Conservation (phyloP, 345 rosid genomes). For the Salix viminalis region DNA sequence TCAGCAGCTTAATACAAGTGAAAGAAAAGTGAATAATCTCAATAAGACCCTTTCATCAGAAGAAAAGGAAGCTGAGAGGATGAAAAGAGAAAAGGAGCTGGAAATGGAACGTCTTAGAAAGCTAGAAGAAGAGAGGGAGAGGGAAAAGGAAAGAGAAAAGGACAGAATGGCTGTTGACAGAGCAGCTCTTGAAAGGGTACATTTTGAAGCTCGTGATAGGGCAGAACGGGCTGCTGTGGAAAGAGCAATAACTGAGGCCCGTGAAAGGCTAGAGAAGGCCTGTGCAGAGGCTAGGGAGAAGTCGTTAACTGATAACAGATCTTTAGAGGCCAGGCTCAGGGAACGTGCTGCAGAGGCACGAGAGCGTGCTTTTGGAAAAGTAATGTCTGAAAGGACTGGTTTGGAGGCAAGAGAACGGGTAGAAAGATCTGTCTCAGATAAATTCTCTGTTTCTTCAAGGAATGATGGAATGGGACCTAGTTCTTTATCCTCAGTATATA, state of each 20-base stretch:
- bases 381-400: conserved; percentile 62
- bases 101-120: conserved; percentile 64
- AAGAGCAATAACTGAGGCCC: conserved; percentile 72
- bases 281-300: conserved; percentile 86
- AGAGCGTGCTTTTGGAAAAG: conserved; percentile 64
- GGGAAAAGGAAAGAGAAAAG: conserved; percentile 89
- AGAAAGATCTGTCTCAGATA: conserved; percentile 62
- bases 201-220: conserved; percentile 48
- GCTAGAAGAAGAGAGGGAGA: conserved; percentile 82
- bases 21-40: conserved; percentile 36
- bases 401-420: conserved; percentile 62
- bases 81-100: conserved; percentile 54
- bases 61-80: conserved; percentile 51
- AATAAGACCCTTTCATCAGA: conserved; percentile 28
- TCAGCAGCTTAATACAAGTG: conserved; percentile 27
- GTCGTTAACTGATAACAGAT: conserved; percentile 45
- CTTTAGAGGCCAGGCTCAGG: conserved; percentile 60
- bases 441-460: conserved; percentile 51
- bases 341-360: conserved; percentile 98
- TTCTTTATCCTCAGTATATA: conserved; percentile 45
- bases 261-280: conserved; percentile 91
- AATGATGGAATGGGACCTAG: conserved; percentile 42
- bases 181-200: conserved; percentile 45
- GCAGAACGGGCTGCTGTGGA: conserved; percentile 55
- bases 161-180: conserved; percentile 89